Conservation (phyloP, 176 grass and related monocot species). For the Thalia dealbata region DNA sequence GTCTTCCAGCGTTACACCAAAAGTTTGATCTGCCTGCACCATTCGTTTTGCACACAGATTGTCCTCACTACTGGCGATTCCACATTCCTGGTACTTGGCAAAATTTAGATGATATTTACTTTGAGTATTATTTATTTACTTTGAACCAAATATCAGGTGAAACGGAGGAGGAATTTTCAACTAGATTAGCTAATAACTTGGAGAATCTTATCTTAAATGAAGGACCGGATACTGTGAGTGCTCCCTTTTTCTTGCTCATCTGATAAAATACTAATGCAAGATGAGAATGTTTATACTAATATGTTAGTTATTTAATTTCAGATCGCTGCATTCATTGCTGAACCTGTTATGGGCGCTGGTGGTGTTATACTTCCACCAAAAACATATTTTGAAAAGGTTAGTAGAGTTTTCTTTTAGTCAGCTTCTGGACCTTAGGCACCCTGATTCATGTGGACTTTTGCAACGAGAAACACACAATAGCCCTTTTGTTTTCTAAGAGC, state of each 20-base stretch:
- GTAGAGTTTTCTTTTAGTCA: too few relatives aligned
- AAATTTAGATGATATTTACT: not conserved
- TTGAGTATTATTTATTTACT: slow-evolving; percentile 2
- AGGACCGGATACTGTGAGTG: slow-evolving; percentile 81
- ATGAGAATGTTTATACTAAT: not conserved
- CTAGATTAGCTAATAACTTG: slow-evolving; percentile 79
- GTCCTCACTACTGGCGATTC: slow-evolving; percentile 87
- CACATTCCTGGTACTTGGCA: slow-evolving; percentile 65
- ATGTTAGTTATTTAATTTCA: slow-evolving; percentile 18
- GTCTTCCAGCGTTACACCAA: slow-evolving; percentile 87
- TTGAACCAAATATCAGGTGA: slow-evolving; percentile 41
- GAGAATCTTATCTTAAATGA: slow-evolving; percentile 96
- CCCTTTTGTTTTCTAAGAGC: too few relatives aligned
- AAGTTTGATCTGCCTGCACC: slow-evolving; percentile 95
- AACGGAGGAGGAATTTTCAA: slow-evolving; percentile 86
- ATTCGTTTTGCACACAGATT: slow-evolving; percentile 93
- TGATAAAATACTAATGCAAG: not conserved
- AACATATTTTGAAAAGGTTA: slow-evolving; percentile 97
- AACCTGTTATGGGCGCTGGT: slow-evolving; percentile 95
- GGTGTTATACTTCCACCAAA: slow-evolving; percentile 90
- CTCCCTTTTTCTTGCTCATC: not conserved
- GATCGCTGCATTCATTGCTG: slow-evolving; percentile 94
- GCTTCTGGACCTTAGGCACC: too few relatives aligned
- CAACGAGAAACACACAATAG: too few relatives aligned
- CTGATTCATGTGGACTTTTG: too few relatives aligned